Conservation (phyloP, 805 yeast species). For the Candida verbasci region DNA sequence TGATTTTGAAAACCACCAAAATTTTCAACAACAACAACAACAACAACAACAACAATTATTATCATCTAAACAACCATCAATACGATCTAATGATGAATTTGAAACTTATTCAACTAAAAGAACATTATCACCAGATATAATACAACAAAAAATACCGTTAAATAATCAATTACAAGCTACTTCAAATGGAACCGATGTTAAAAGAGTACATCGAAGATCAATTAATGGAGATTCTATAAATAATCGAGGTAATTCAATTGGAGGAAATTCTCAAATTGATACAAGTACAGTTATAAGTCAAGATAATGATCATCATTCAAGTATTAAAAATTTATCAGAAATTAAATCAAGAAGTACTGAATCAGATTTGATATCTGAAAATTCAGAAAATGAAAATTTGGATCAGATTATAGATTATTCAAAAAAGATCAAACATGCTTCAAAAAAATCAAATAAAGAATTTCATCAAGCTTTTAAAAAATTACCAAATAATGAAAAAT, state of each 20-base stretch:
- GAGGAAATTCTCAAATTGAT: constrained; percentile 4
- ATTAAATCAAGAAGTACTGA: constrained; percentile 4
- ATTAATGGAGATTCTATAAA: background rate
- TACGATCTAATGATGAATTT: constrained; percentile 4
- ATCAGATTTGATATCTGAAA: constrained; percentile 3
- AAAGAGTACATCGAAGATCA: constrained; percentile 18
- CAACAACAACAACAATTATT: constrained; percentile 5
- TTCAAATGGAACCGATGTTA: constrained; percentile 12
- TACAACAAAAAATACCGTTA: constrained; percentile 12
- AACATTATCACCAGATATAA: constrained; percentile 16
- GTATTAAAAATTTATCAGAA: constrained; percentile 4
- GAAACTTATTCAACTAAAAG: constrained; percentile 8
- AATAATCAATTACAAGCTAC: constrained; percentile 12
- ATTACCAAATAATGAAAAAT: constrained; percentile 45
- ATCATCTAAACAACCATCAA: constrained; percentile 6
- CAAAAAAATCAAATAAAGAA: constrained; percentile 51
- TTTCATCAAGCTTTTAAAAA: constrained; percentile 58
- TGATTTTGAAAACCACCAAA: constrained; percentile 12
- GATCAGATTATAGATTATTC: constrained; percentile 13
- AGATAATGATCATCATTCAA: background rate
- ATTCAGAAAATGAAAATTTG: constrained; percentile 13
- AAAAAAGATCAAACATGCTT: constrained; percentile 28
- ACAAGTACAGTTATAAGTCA: background rate
- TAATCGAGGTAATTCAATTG: constrained; percentile 2
- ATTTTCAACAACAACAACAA: constrained; percentile 3